These are phyloP conservation scores for Penicillium atrosanguineum DNA, from an alignment of 495 filamentous ascomycete species.

Conservation along the genomic window DNA sequence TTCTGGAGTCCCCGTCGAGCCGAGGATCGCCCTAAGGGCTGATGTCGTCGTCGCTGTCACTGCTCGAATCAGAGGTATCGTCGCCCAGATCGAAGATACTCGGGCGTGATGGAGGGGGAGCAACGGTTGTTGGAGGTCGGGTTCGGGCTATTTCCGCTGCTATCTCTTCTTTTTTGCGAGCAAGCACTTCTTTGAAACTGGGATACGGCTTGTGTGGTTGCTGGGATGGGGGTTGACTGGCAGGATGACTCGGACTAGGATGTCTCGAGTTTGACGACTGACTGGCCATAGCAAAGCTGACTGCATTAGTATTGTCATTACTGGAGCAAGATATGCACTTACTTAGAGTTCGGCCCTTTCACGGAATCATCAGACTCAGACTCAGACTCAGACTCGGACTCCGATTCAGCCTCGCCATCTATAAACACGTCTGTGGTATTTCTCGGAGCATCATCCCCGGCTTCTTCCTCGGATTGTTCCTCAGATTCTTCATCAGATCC, in stretches of 20 bases:
- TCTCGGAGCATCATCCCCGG: not conserved
- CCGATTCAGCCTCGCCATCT: not conserved
- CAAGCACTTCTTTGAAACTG: not conserved
- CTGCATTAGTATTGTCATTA: not conserved
- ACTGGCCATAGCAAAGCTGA: not conserved
- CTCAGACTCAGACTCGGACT: not conserved
- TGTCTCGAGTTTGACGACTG: not conserved
- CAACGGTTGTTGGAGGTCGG: not conserved
- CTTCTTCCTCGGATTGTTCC: not conserved
- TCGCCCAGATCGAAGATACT: not conserved
- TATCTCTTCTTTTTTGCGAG: not conserved
- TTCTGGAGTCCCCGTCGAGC: not conserved
- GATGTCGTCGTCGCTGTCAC: slow-evolving; percentile 11
- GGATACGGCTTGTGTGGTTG: not conserved
- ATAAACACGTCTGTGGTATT: not conserved
- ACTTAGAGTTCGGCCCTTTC: not conserved
- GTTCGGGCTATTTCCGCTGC: not conserved
- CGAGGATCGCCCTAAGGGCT: no score
- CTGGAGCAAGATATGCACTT: not conserved
- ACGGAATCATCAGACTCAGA: not conserved
- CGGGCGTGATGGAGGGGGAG: not conserved
- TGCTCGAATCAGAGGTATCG: not conserved
- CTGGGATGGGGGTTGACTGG: not conserved
- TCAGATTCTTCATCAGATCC: not conserved
- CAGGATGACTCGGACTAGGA: not conserved